Percentiles rank a stretch among this genome's conserved stretches.
Conservation (phyloP, 495 filamentous ascomycete genomes). For the Penicillium crystallinum region DNA sequence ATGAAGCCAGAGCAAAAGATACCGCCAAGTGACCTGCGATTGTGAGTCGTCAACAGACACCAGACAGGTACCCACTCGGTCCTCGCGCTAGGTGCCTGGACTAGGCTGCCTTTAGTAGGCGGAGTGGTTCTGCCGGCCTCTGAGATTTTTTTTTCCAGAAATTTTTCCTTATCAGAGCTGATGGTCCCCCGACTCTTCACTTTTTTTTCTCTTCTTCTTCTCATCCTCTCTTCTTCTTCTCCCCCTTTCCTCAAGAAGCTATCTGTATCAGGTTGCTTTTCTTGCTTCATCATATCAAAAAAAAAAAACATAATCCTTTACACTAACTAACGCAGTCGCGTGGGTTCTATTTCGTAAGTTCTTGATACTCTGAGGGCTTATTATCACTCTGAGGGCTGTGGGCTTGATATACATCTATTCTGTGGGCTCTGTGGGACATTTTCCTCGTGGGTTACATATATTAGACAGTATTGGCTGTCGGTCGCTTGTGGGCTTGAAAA, state of each 20-base stretch:
- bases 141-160: slow-evolving; percentile 30
- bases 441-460: slow-evolving; percentile 42
- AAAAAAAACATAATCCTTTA: slow-evolving; percentile 13
- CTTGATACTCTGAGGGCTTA: slow-evolving; percentile 42
- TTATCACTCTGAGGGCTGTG: slow-evolving; percentile 47
- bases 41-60: slow-evolving; percentile 8
- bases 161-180: slow-evolving; percentile 32
- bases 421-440: slow-evolving; percentile 40
- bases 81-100: slow-evolving; percentile 13
- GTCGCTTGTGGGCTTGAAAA: slow-evolving; percentile 46
- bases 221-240: slow-evolving; percentile 10
- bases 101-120: slow-evolving; percentile 18
- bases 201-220: slow-evolving; percentile 23
- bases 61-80: slow-evolving; percentile 14
- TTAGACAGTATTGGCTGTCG: slow-evolving; percentile 43
- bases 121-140: slow-evolving; percentile 31
- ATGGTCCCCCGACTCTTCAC: slow-evolving; percentile 16
- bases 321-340: slow-evolving; percentile 35
- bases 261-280: slow-evolving; percentile 12
- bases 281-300: slow-evolving; percentile 11
- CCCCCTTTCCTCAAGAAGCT: slow-evolving; percentile 11
- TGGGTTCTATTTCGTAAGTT: slow-evolving; percentile 39
- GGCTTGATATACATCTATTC: slow-evolving; percentile 42
- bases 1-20: neutral
- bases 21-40: slow-evolving; percentile 5